Base-by-base conservation (phyloP, 257 asterid species). In the Lantana camara region DNA sequence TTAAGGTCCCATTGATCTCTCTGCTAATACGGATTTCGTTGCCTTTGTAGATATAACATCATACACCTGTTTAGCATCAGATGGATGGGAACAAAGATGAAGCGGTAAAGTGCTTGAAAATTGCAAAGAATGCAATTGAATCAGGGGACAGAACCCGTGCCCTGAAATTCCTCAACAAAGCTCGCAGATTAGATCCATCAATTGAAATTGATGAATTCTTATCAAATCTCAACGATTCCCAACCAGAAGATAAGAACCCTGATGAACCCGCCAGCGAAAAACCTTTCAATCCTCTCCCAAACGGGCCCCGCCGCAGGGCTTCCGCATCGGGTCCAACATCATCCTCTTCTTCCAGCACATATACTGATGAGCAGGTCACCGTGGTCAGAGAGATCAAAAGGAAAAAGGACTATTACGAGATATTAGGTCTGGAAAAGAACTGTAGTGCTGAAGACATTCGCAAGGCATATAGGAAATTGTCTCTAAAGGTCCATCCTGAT, bases 51-150 rank as follows among this genome's bases (percentile, higher is more conserved):
- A 16, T 22, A 20, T 27, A 30, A 3, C 47, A 47, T 61, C 34
- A 19, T 12, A 51, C 47, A 40, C 48, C 62, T 10, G 40, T 50
- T 44, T n/a, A 56, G 57, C 46, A 1, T 16, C 44, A 57, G 73
- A 93, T 93, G 99, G 99, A 93, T 63, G 99, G 99, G 42, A 93
- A 93, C 75, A 93, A 93, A 80, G 99, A 93, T 56, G 99, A 93
- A 75, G 97, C 99, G n/a, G 38, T 85, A 52, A 93, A 83, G 71
- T 93, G 99, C 76, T 64, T 90, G 78, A 65, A 79, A 66, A 90
- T 93, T 64, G 99, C 96, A 51, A 68, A 81, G 54, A 76, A 66
- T 53, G 69, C 95, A 22, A 85, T 93, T 59, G 57, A 78, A 69
- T 93, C 95, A 4, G 97, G 96, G 46, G 93, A 93, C 74, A 75